Evolutionary conservation across 2,329 filamentous ascomycete genomes (phyloP).

Genomic region (Aureobasidium melanogenum): DNA sequence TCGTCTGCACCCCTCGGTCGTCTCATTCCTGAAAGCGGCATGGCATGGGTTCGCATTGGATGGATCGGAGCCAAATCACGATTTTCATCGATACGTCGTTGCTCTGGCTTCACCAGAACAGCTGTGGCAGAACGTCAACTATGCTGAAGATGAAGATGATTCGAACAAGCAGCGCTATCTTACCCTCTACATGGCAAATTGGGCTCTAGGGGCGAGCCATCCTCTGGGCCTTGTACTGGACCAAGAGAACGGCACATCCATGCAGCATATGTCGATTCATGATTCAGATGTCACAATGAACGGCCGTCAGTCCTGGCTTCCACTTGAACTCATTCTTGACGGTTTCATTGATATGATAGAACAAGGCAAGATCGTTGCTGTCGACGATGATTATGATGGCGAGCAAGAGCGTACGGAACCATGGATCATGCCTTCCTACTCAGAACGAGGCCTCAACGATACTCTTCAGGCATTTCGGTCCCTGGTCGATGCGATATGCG

Average conservation of each 20-base stretch:
- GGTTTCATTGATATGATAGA: neutral
- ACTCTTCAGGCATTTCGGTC: neutral
- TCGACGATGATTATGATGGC: neutral
- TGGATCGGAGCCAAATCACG: neutral
- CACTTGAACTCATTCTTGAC: too few relatives aligned
- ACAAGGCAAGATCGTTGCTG: neutral
- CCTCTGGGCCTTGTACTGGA: too few relatives aligned
- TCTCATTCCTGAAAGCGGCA: neutral
- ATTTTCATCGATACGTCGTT: neutral
- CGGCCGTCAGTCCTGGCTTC: too few relatives aligned
- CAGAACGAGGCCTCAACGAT: neutral
- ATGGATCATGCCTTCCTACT: neutral
- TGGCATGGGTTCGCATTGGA: neutral
- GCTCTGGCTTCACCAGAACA: neutral
- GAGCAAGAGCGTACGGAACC: neutral
- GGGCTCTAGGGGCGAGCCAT: too few relatives aligned
- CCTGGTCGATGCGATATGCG: neutral
- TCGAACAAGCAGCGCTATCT: too few relatives aligned
- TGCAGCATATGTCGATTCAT: too few relatives aligned
- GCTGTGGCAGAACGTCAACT: neutral
- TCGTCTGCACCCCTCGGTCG: neutral
- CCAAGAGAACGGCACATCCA: too few relatives aligned
- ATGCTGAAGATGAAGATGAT: too few relatives aligned
- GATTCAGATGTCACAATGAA: too few relatives aligned
- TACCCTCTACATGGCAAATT: too few relatives aligned